These are phyloP conservation scores for Entamoeba moshkovskii DNA, from an alignment of 208 protist species.

Conservation along the genomic window DNA sequence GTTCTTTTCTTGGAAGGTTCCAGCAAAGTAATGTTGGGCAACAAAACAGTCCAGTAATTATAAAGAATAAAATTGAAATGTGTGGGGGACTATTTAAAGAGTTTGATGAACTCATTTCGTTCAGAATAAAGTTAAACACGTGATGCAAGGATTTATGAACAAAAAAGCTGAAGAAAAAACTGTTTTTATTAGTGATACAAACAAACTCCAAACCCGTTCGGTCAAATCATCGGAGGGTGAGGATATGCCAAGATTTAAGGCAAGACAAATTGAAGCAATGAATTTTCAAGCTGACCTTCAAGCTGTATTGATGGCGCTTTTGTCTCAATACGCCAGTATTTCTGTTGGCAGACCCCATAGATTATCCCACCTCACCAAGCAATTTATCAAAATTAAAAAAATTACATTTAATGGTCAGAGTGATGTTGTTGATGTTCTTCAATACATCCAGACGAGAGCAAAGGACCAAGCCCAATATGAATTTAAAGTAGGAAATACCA, in stretches of 20 bases:
- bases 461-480: conserved; percentile 1
- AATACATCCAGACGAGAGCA: background rate
- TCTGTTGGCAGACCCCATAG: background rate
- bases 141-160: too few relatives aligned
- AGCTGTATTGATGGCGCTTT: background rate
- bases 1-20: too few relatives aligned
- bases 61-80: too few relatives aligned
- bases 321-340: background rate
- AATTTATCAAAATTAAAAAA: background rate
- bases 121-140: too few relatives aligned
- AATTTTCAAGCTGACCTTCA: background rate
- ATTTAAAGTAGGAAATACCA: background rate
- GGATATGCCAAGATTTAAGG: background rate
- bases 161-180: too few relatives aligned
- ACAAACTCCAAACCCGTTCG: too few relatives aligned
- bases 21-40: too few relatives aligned
- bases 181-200: too few relatives aligned
- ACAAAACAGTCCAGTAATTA: too few relatives aligned
- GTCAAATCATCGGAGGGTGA: too few relatives aligned
- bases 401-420: background rate
- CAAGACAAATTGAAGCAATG: background rate
- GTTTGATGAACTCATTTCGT: too few relatives aligned
- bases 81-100: too few relatives aligned
- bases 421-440: background rate
- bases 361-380: background rate